Evolutionary conservation across 768 basidiomycete genomes (phyloP), one percentile per base, ranked within the genome.

Genomic region (Phylloporus sp.): DNA sequence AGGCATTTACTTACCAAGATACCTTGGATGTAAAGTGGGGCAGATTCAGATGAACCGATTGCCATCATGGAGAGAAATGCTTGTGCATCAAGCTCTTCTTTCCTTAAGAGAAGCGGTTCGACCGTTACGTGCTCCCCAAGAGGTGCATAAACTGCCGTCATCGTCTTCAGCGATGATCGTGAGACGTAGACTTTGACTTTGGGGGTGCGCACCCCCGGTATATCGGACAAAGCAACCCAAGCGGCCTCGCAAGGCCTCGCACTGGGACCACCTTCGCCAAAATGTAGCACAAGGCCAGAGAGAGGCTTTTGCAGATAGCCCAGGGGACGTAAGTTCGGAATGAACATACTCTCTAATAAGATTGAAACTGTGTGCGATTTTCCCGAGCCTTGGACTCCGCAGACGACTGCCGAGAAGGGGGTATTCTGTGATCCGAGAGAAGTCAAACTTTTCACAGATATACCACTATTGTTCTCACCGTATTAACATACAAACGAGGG

Each of bases 61-160:
- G 85, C 81, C 87, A 88, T 88, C 81, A 88, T 83, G 0, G 84
- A 84, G 28, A 88, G 57, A 51, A 88, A 82, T 1, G 86, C 83
- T 16, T 81, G 69, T 1, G 84, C 82, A 61, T 88, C 86, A 0
- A 88, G 73, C 50, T 89, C 87, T 5, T 74, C 68, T 53, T 81
- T 78, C 4, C 73, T 69, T 47, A 88, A 78, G 0, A 74, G 61
- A 12, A 89, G 62, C 0, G 85, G 81, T 45, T 79, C 72, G 0
- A 88, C 81, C 0, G 52, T 67, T 5, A 88, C 71, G 26, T 73
- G 69, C 0, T 59, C 44, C 2, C 81, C 80, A 4, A 86, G 69
- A 12, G 76, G 76, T 4, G 72, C 68, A 54, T 86, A 86, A 0
- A 82, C 77, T 3, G 66, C 57, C n/a, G 65, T 73, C 80, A 84